Evolutionary conservation across 768 basidiomycete genomes (phyloP), one percentile per base, ranked within the genome.

Genomic region (Arthromyces matolae): DNA sequence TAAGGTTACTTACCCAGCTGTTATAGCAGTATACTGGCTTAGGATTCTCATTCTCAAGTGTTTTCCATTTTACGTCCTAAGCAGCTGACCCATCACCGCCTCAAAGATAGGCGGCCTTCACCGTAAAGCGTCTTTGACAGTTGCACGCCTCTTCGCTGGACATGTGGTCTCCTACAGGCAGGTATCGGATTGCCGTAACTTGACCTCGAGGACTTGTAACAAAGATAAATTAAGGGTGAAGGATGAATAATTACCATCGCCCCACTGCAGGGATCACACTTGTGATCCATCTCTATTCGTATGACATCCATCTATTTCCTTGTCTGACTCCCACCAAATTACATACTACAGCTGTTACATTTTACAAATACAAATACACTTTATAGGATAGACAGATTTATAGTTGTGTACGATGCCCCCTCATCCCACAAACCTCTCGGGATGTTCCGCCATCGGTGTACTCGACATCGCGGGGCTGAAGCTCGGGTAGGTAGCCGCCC

Each of bases 381-480:
- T n/a, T n/a, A n/a, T n/a, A n/a, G n/a, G n/a, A n/a, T n/a, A n/a
- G n/a, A n/a, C n/a, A n/a, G n/a, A n/a, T n/a, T n/a, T n/a, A n/a
- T n/a, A n/a, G n/a, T n/a, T n/a, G n/a, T n/a, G n/a, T n/a, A n/a
- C n/a, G n/a, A n/a, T n/a, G n/a, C n/a, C n/a, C 10, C 14, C 20
- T 64, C 59, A 65, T 50, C 66, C 40, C 32, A 53, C 55, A 50
- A 68, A 61, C 49, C 65, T 64, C 54, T 69, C 67, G 37, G 72
- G 67, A 57, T 61, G 65, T 51, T 80, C 79, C 41, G 70, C 59
- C 52, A 71, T 56, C 32, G 70, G 62, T 22, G 73, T 73, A 53
- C 66, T 54, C 31, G 70, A 62, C 60, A 75, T 71, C 28, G 64
- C 60, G 25, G 73, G 72, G 53, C 77, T 75, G 54, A 68, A 68